phyloP scores from a whole-genome alignment of 345 rosid species.

The Gossypium stocksii region DNA sequence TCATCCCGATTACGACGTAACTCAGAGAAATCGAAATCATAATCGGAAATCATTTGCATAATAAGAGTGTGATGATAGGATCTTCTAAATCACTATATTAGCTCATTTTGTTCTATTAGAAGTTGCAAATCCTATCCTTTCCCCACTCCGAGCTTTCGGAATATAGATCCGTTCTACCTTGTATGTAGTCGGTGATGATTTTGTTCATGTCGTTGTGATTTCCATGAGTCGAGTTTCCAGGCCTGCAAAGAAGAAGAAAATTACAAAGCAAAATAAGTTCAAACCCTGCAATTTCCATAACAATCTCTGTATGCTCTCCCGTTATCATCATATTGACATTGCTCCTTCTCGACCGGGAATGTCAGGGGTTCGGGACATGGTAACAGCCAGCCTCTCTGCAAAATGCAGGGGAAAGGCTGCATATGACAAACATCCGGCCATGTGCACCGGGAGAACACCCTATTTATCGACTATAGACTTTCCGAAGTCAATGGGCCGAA shows the following conservation, averaged over 20 bases:
- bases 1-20: not conserved
- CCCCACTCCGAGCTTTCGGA: no score
- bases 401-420: not conserved
- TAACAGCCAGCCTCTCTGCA: not conserved
- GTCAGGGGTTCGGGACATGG: not conserved
- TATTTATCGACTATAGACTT: not conserved
- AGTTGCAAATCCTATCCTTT: no score
- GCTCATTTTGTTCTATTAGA: no score
- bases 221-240: conserved; percentile 15
- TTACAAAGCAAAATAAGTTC: conserved; percentile 5
- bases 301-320: not conserved
- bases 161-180: conserved; percentile 20
- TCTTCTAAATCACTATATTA: not conserved
- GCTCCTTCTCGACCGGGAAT: not conserved
- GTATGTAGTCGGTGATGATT: conserved; percentile 3
- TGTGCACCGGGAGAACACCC: not conserved
- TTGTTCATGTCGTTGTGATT: conserved; percentile 8
- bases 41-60: not conserved
- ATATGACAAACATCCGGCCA: not conserved
- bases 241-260: conserved; percentile 23
- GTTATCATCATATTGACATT: not conserved
- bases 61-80: not conserved
- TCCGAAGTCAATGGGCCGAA: not conserved
- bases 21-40: not conserved
- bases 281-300: not conserved